Evolutionary conservation across 345 rosid species (phyloP).

Genomic region (Eucalyptus curtisii): DNA sequence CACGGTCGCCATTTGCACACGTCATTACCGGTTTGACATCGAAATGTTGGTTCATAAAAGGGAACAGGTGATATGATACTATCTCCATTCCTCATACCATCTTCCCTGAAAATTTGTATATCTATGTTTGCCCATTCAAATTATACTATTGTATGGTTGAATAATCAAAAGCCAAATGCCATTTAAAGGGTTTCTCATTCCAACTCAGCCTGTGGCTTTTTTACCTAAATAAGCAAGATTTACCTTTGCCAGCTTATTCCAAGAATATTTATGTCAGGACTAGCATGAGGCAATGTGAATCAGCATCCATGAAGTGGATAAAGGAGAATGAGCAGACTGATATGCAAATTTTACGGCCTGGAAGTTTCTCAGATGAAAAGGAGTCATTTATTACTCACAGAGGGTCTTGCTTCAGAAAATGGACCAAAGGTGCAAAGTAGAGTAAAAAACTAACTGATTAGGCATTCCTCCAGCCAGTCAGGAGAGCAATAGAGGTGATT

Average conservation of each 20-base stretch:
- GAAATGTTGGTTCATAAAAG: not conserved
- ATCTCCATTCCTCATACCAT: not conserved
- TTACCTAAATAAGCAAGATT: not conserved
- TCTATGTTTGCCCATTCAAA: not conserved
- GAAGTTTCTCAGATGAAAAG: not conserved
- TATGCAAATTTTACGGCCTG: not conserved
- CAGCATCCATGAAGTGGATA: not conserved
- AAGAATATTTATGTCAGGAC: not conserved
- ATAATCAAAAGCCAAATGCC: not conserved
- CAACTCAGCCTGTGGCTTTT: not conserved
- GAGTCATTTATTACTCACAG: not conserved
- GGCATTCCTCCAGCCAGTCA: not conserved
- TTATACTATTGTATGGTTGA: not conserved
- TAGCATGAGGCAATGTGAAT: not conserved
- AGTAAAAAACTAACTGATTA: not conserved
- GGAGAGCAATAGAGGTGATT: not conserved
- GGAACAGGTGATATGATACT: not conserved
- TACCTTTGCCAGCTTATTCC: not conserved
- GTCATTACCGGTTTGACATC: not conserved
- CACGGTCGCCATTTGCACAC: not conserved
- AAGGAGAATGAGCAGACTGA: not conserved
- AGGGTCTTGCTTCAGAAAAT: not conserved
- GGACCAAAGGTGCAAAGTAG: not conserved
- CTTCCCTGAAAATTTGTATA: not conserved
- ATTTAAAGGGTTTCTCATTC: not conserved